Base-by-base conservation (phyloP, 805 yeast genomes). In the Torulaspora delbrueckii region DNA sequence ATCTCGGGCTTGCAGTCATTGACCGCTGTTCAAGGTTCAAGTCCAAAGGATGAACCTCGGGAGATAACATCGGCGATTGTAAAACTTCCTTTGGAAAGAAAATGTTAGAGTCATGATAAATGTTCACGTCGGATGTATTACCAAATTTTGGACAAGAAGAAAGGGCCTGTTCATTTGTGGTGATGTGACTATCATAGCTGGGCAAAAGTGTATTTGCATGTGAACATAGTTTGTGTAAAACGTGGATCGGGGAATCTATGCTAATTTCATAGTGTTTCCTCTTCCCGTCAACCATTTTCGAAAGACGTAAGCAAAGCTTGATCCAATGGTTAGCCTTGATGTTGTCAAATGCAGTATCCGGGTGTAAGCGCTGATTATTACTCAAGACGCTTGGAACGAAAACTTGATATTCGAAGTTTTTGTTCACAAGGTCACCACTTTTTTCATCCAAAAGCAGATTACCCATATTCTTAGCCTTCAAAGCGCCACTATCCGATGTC, bases 271-370 rank as follows among this genome's bases (percentile, higher is more conserved):
- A 93, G 61, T 89, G 97, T 62, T 90, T 93, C 37, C 95, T 72
- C 60, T 86, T 86, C 9, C 71, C 75, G 38, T 76, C 74, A 36
- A 84, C 81, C n/a, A 73, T 60, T 53, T 76, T 78, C 4, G 96
- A 86, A 32, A 93, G 71, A 42, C 98, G 70, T 42, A 93, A 68
- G 52, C 95, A 84, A 12, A 93, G 76, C 67, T 93, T 93, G 57
- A 93, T 81, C 97, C 99, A 93, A 67, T 93, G 99, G 58, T 86
- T 91, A 5, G 93, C 76, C 67, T 88, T 90, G 51, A 93, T 88
- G 55, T 81, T 81, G 19, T 76, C 78, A 55, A 76, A 83, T 2
- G 86, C 79, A 0, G 96, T 86, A 65, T 93, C 95, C 1, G 98
- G 96, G 57, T 88, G 96, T 24, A 84, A 66, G 47, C 70, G 73